Conservation (phyloP, 2,329 filamentous ascomycete species). For the Drechmeria coniospora region DNA sequence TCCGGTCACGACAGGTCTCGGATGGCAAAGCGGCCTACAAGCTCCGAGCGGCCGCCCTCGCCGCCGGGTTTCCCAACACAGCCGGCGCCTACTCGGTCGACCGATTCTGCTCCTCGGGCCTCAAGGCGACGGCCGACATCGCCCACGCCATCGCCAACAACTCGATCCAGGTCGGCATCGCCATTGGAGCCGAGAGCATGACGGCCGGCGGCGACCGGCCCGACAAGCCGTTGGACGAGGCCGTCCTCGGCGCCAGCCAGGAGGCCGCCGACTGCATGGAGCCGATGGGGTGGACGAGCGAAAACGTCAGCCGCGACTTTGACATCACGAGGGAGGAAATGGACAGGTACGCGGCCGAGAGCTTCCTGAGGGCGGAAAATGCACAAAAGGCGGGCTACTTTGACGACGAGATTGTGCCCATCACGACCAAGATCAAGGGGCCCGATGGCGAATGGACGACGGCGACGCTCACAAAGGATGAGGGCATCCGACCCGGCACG, state of each 20-base stretch:
- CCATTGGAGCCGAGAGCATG: slow-evolving; percentile 84
- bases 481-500: slow-evolving; percentile 82
- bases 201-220: slow-evolving; percentile 54
- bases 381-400: slow-evolving; percentile 87
- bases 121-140: slow-evolving; percentile 91
- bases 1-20: slow-evolving; percentile 42
- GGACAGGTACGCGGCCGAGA: slow-evolving; percentile 76
- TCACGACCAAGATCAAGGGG: slow-evolving; percentile 68
- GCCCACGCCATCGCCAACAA: slow-evolving; percentile 71
- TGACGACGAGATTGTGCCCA: slow-evolving; percentile 86
- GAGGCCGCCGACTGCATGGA: slow-evolving; percentile 77
- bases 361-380: slow-evolving; percentile 70
- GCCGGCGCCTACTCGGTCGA: slow-evolving; percentile 69
- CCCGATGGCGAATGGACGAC: slow-evolving; percentile 65
- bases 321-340: slow-evolving; percentile 65
- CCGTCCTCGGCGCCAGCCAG: slow-evolving; percentile 54
- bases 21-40: slow-evolving; percentile 84
- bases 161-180: slow-evolving; percentile 75
- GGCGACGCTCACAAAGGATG: slow-evolving; percentile 69
- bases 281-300: slow-evolving; percentile 95
- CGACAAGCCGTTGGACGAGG: slow-evolving; percentile 59
- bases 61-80: slow-evolving; percentile 88
- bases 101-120: slow-evolving; percentile 92
- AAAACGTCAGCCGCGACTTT: slow-evolving; percentile 90
- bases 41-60: slow-evolving; percentile 71